Evolutionary conservation across 2,329 filamentous ascomycete genomes (phyloP).

Genomic region (Alternaria ventricosa): DNA sequence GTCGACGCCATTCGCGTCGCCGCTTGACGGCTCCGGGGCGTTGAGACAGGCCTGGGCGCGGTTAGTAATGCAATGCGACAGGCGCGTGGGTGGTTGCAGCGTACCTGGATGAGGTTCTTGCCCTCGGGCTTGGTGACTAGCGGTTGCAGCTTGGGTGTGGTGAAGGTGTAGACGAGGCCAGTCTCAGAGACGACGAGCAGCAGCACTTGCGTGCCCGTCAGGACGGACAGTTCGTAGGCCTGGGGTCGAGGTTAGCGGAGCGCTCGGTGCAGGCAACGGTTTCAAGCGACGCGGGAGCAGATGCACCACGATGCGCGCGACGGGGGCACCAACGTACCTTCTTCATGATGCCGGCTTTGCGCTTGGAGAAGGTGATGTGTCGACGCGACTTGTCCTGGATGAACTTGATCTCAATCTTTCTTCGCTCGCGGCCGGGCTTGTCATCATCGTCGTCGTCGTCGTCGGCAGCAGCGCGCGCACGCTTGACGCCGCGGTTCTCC

Average conservation of each 20-base stretch:
- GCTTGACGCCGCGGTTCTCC: slow-evolving; percentile 83
- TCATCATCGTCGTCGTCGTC: slow-evolving; percentile 98
- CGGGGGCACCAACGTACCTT: slow-evolving; percentile 74
- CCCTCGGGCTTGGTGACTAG: slow-evolving; percentile 98
- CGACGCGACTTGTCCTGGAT: slow-evolving; percentile 99
- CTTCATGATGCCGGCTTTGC: slow-evolving; percentile 99
- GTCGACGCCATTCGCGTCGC: slow-evolving; percentile 69
- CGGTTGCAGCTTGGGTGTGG: slow-evolving; percentile 96
- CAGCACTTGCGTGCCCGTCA: slow-evolving; percentile 96
- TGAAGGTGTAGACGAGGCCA: slow-evolving; percentile 96
- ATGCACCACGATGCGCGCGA: neutral
- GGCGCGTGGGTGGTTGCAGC: slow-evolving; percentile 33
- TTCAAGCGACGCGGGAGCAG: slow-evolving; percentile 39
- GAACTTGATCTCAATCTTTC: slow-evolving; percentile 99
- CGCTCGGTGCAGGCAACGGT: slow-evolving; percentile 24
- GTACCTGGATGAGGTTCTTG: slow-evolving; percentile 98
- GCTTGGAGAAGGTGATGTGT: slow-evolving; percentile 99
- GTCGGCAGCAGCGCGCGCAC: slow-evolving; percentile 79
- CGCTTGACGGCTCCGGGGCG: slow-evolving; percentile 85
- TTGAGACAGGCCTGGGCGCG: slow-evolving; percentile 86
- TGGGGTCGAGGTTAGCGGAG: slow-evolving; percentile 52
- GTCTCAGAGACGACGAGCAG: slow-evolving; percentile 97
- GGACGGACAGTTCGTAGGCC: slow-evolving; percentile 96
- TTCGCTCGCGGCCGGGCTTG: slow-evolving; percentile 94
- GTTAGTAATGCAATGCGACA: slow-evolving; percentile 43